phyloP scores from a whole-genome alignment of 23 red algal species.

The Chondrus crispus region DNA sequence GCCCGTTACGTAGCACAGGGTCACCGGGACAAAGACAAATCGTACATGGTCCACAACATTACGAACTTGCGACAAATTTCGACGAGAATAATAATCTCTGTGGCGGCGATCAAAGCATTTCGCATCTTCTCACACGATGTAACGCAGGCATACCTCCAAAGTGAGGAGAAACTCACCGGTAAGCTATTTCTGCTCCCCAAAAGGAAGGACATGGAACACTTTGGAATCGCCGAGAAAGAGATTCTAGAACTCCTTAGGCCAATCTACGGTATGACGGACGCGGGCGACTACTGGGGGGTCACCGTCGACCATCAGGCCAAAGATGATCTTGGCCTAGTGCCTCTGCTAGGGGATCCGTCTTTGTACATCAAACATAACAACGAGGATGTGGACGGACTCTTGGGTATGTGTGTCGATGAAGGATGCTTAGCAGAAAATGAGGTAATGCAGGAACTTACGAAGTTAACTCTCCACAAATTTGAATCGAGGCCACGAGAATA shows the following conservation, averaged over 20 bases:
- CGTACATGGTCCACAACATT: no score
- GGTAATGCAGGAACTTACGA: neutral
- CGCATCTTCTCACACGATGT: no score
- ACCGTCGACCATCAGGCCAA: neutral
- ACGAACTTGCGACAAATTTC: no score
- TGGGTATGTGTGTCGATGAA: neutral
- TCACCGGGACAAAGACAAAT: no score
- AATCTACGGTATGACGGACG: constrained; percentile 1
- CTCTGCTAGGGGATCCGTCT: neutral
- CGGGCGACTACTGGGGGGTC: neutral
- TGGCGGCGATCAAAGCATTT: no score
- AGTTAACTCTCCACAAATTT: neutral
- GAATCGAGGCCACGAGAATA: neutral
- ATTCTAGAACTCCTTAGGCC: neutral
- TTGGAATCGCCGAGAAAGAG: neutral
- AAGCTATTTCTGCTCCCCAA: constrained; percentile 14
- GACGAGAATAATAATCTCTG: no score
- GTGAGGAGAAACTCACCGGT: no score
- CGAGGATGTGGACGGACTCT: neutral
- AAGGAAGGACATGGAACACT: neutral
- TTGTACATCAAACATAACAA: neutral
- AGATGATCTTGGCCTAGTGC: neutral
- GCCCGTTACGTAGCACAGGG: no score
- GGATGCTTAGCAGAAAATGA: neutral
- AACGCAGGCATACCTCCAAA: no score